These are phyloP conservation scores for Salix exigua DNA, from an alignment of 345 rosid species.

Conservation along the genomic window DNA sequence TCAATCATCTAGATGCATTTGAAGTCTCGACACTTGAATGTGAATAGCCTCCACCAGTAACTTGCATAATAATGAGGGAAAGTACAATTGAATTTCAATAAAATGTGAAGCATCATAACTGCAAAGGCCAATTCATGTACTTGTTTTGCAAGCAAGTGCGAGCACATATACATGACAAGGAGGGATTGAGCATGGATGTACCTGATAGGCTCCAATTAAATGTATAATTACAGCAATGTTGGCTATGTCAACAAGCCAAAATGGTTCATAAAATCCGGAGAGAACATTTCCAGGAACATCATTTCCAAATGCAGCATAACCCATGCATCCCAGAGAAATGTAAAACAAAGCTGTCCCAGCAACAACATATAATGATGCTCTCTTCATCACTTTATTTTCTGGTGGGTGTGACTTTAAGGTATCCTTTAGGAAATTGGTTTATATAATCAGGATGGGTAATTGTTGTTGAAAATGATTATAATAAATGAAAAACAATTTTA, in stretches of 20 bases:
- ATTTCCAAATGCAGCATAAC: slow-evolving; percentile 45
- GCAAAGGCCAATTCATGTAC: too few relatives aligned
- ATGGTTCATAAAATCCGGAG: slow-evolving; percentile 30
- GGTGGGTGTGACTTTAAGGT: slow-evolving; percentile 40
- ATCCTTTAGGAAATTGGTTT: slow-evolving; percentile 20
- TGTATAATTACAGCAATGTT: slow-evolving; percentile 37
- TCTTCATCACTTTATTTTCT: slow-evolving; percentile 42
- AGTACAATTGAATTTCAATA: too few relatives aligned
- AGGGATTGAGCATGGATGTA: background rate
- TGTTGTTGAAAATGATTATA: too few relatives aligned
- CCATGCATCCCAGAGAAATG: slow-evolving; percentile 28
- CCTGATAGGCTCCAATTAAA: slow-evolving; percentile 45
- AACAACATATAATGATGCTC: slow-evolving; percentile 19
- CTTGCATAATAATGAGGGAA: too few relatives aligned
- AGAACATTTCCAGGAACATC: slow-evolving; percentile 38
- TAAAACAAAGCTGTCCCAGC: slow-evolving; percentile 31
- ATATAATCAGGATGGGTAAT: background rate
- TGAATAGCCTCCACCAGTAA: too few relatives aligned
- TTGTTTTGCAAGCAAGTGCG: too few relatives aligned
- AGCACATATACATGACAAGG: background rate
- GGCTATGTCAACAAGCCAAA: slow-evolving; percentile 43
- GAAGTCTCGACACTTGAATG: too few relatives aligned
- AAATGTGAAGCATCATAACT: too few relatives aligned
- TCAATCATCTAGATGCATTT: too few relatives aligned
- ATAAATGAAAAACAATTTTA: background rate